phyloP scores from a whole-genome alignment of 2,329 filamentous ascomycete species.

The Neofusicoccum kwambonambiense region DNA sequence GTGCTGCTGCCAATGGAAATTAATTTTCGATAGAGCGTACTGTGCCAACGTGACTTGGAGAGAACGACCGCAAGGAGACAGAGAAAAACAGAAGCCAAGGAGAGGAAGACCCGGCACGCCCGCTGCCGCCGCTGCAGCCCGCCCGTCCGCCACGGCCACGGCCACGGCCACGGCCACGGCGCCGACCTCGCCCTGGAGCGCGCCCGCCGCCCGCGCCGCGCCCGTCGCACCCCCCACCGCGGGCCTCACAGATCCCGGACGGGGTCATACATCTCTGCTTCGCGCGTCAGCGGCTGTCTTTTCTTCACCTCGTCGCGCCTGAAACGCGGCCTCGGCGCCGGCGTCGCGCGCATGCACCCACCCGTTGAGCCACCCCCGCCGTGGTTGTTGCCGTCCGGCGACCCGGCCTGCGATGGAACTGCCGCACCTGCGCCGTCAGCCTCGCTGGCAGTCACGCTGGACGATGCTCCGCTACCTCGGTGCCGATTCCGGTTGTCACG shows the following conservation, averaged over 20 bases:
- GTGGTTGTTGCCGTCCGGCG: conserved; percentile 13
- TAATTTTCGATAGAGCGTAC: no score
- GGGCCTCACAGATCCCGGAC: conserved; percentile 12
- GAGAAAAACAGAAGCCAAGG: not conserved
- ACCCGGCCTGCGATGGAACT: conserved; percentile 14
- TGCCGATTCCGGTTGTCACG: conserved; percentile 37
- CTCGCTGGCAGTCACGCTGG: conserved; percentile 17
- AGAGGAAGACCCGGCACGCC: not conserved
- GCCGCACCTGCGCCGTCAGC: conserved; percentile 17
- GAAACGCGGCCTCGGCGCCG: not conserved
- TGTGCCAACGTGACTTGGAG: not conserved
- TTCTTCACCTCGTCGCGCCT: not conserved
- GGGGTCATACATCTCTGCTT: conserved; percentile 16
- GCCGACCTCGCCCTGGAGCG: not conserved
- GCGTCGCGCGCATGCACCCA: not conserved
- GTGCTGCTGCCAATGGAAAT: no score
- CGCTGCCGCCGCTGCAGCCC: not conserved
- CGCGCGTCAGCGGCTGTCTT: not conserved
- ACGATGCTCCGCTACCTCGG: conserved; percentile 18
- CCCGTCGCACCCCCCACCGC: not conserved
- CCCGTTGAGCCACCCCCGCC: conserved; percentile 17
- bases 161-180: not conserved
- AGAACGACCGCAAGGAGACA: conserved; percentile 9
- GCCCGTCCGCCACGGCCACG: not conserved
- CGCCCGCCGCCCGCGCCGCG: not conserved